phyloP scores from a whole-genome alignment of 164 flowering plant genomes.

The Platanus orientalis region DNA sequence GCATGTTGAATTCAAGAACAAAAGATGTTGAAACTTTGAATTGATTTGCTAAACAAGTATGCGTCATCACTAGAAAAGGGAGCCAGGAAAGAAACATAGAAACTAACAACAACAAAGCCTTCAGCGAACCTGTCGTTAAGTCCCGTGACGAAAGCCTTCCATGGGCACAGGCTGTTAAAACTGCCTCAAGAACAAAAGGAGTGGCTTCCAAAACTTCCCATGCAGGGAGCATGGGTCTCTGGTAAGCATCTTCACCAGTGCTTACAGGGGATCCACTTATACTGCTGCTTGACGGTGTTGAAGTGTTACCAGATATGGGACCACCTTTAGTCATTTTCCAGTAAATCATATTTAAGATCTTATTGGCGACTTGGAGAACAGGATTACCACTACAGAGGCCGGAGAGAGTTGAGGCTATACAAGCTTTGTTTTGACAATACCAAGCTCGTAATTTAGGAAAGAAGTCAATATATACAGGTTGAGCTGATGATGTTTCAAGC shows the following conservation, averaged over 20 bases:
- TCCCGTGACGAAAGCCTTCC: conserved; percentile 86
- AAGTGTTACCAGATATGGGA: conserved; percentile 27
- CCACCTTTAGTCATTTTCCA: conserved; percentile 53
- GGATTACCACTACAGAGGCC: conserved; percentile 61
- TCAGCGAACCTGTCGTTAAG: conserved; percentile 67
- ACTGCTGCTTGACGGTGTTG: conserved; percentile 49
- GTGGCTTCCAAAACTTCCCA: conserved; percentile 93
- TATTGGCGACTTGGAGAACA: conserved; percentile 73
- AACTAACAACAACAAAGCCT: not conserved
- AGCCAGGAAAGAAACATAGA: not conserved
- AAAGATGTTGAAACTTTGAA: not conserved
- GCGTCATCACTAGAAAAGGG: not conserved
- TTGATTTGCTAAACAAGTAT: not conserved
- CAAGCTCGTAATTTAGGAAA: conserved; percentile 79
- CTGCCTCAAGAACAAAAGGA: conserved; percentile 84
- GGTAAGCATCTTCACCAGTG: conserved; percentile 47
- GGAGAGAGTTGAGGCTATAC: conserved; percentile 79
- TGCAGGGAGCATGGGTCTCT: conserved; percentile 66
- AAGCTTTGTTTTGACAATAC: conserved; percentile 77
- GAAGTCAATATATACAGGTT: conserved; percentile 63
- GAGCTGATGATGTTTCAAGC: conserved; percentile 22
- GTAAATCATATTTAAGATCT: conserved; percentile 68
- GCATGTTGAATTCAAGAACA: not conserved
- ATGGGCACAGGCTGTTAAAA: conserved; percentile 80
- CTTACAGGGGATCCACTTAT: conserved; percentile 49